These are phyloP conservation scores for Sporothrix inflata DNA, from an alignment of 2,329 filamentous ascomycete genomes.

Conservation along the genomic window DNA sequence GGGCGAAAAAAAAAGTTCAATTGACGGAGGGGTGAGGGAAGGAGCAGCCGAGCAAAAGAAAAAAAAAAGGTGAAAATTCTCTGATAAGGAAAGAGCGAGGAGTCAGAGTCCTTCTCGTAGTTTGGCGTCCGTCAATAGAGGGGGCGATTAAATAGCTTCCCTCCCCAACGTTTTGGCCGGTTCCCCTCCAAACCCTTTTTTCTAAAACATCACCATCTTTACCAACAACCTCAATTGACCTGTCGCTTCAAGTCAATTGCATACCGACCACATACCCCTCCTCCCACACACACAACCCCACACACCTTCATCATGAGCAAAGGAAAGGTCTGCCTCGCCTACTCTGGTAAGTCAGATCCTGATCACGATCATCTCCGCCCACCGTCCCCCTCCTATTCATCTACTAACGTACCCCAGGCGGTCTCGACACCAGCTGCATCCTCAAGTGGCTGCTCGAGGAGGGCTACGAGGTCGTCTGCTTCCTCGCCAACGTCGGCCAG, in stretches of 20 bases:
- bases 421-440: conserved; percentile 36
- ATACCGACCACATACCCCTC: neutral
- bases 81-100: conserved; percentile 20
- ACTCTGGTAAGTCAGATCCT: conserved; percentile 36
- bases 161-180: conserved; percentile 1
- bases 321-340: conserved; percentile 42
- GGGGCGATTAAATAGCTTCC: conserved; percentile 24
- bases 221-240: neutral
- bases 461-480: conserved; percentile 64
- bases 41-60: conserved; percentile 11
- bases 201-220: neutral
- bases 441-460: conserved; percentile 46
- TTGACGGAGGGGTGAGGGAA: conserved; percentile 9
- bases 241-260: conserved; percentile 1
- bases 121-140: neutral
- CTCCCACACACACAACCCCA: conserved; percentile 5
- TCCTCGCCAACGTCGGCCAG: conserved; percentile 73
- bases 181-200: neutral
- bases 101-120: conserved; percentile 24
- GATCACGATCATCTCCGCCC: neutral
- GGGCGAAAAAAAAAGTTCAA: conserved; percentile 10
- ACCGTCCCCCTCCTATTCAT: neutral
- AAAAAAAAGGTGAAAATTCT: conserved; percentile 26
- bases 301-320: conserved; percentile 38
- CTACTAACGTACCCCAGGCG: conserved; percentile 32